Evolutionary conservation across 306 rosid species (phyloP).

Genomic region (Vachellia pachyceras): DNA sequence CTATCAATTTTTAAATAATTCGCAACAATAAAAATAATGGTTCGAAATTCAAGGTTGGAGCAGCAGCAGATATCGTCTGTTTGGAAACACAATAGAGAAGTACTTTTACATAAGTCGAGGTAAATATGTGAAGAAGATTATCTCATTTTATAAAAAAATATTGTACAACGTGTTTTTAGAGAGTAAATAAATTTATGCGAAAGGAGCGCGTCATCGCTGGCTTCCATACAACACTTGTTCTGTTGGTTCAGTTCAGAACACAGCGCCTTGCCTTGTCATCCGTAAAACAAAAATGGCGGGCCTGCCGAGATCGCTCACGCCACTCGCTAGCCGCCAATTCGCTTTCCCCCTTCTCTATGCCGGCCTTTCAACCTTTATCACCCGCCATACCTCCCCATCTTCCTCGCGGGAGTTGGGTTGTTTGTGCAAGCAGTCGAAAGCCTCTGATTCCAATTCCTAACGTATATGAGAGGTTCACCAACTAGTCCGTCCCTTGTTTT

Average conservation of each 20-base stretch:
- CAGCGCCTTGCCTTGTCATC: background rate
- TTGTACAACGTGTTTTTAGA: too few relatives aligned
- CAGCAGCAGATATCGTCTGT: too few relatives aligned
- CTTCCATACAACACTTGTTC: too few relatives aligned
- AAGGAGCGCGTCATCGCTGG: too few relatives aligned
- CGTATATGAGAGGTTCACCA: slow-evolving; percentile 1
- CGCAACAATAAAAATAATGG: too few relatives aligned
- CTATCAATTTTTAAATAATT: too few relatives aligned
- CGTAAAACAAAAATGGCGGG: background rate
- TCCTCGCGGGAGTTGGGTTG: background rate
- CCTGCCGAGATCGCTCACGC: background rate
- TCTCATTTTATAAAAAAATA: too few relatives aligned
- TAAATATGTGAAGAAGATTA: too few relatives aligned
- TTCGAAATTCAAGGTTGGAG: too few relatives aligned
- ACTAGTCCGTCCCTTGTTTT: background rate
- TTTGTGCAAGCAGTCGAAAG: slow-evolving; percentile 20
- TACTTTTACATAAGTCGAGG: too few relatives aligned
- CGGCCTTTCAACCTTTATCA: background rate
- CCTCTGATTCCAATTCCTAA: slow-evolving; percentile 2
- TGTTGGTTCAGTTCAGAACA: background rate
- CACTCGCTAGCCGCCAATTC: slow-evolving; percentile 22
- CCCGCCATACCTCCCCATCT: background rate
- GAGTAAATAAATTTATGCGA: too few relatives aligned
- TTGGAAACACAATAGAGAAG: too few relatives aligned
- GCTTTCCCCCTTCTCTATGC: background rate